Evolutionary conservation across 2,329 filamentous ascomycete species (phyloP), one percentile per base, ranked within the genome.

Genomic region (Davidsoniella virescens): DNA sequence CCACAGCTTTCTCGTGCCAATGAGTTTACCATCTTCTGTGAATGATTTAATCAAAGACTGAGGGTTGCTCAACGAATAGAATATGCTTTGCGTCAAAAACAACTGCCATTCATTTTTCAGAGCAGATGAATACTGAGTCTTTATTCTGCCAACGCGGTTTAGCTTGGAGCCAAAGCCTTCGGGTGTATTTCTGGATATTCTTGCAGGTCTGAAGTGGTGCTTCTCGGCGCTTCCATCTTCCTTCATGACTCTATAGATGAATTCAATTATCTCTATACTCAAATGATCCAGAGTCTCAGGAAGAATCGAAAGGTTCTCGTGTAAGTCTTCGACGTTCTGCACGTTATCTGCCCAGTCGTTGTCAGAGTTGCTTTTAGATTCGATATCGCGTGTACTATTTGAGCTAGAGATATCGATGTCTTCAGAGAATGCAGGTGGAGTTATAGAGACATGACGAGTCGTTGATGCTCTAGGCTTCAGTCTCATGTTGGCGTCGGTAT

Each of bases 51-150:
- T 62, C 7, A 77, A 62, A 4, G 71, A 65, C 12, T 67, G 66
- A 1, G 77, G 74, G 45, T 76, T 70, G 55, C 75, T 77, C 44
- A 84, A 65, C 5, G 80, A 71, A 56, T 73, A 73, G 59, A 82
- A 83, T 5, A 83, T 63, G 46, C 73, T 76, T 57, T 83, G 80
- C 55, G 80, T 73, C 29, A 75, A 69, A 56, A 83, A 83, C 1
- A 68, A 59, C 54, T 70, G 74, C 75, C 78, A 82, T 52, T 75
- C 67, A 10, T 64, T 59, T 50, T 61, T 65, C 23, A 70, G 43
- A 10, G 52, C 54, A 46, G 62, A 56, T 1, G 60, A 56, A 2
- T 63, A 64, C 1, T 57, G 33, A 42, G 50, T 37, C 39, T 47
- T 54, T 16, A 47, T 23, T 26, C 44, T 46, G 2, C 49, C 46